Evolutionary conservation across 2,329 filamentous ascomycete species (phyloP).

Genomic region (Davidsoniella eucalypti): DNA sequence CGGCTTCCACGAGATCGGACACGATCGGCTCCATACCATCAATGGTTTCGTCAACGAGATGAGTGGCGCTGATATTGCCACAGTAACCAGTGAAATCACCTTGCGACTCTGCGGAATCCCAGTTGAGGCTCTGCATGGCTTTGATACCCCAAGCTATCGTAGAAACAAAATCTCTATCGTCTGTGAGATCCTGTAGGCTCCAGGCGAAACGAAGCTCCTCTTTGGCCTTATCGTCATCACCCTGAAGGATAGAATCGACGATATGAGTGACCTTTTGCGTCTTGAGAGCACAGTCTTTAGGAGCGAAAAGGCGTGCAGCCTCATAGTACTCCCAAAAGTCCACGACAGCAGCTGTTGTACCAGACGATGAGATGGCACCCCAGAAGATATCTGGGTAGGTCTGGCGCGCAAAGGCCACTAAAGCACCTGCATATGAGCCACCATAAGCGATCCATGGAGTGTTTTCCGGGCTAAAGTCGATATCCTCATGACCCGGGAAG

Average conservation of each 20-base stretch:
- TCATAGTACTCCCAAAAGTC: slow-evolving; percentile 55
- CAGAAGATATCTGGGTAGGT: slow-evolving; percentile 65
- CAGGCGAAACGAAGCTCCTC: slow-evolving; percentile 30
- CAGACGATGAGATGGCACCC: slow-evolving; percentile 65
- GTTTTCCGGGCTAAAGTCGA: slow-evolving; percentile 46
- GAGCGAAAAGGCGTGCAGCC: slow-evolving; percentile 31
- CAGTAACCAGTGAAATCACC: slow-evolving; percentile 32
- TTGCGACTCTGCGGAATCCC: slow-evolving; percentile 32
- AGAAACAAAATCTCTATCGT: slow-evolving; percentile 32
- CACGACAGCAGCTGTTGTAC: slow-evolving; percentile 59
- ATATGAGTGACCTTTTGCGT: slow-evolving; percentile 41
- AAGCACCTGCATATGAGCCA: slow-evolving; percentile 68
- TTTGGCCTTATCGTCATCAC: slow-evolving; percentile 22
- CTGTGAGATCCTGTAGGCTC: slow-evolving; percentile 26
- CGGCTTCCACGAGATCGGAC: slow-evolving; percentile 11
- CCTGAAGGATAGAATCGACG: slow-evolving; percentile 34
- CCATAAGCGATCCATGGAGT: slow-evolving; percentile 68
- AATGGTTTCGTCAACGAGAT: slow-evolving; percentile 12
- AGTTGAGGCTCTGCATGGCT: slow-evolving; percentile 33
- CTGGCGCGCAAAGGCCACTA: slow-evolving; percentile 60
- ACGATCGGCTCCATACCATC: no score
- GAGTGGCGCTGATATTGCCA: slow-evolving; percentile 26
- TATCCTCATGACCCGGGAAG: slow-evolving; percentile 52
- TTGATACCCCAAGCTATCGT: slow-evolving; percentile 25
- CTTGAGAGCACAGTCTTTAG: slow-evolving; percentile 44